Conservation (phyloP, 2,329 filamentous ascomycete genomes). For the Ophiosphaerella herpotricha region DNA sequence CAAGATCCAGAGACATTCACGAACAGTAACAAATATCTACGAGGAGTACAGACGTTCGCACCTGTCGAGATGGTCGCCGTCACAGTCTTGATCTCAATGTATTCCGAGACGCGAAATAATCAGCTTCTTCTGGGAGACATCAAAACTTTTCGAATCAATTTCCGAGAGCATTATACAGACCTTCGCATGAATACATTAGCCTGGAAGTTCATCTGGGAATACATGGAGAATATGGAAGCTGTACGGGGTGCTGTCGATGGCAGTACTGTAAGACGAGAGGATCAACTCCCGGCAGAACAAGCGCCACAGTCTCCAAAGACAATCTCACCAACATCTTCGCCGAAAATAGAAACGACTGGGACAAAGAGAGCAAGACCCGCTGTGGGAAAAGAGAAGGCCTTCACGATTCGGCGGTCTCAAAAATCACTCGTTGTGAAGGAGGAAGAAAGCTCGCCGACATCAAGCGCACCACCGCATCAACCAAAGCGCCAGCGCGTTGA, state of each 20-base stretch:
- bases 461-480: background rate
- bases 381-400: constrained; percentile 5
- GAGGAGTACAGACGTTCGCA: constrained; percentile 39
- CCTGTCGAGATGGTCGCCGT: constrained; percentile 45
- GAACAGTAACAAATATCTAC: constrained; percentile 29
- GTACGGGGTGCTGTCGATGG: constrained; percentile 32
- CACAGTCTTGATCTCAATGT: constrained; percentile 39
- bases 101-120: constrained; percentile 33
- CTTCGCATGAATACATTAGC: constrained; percentile 28
- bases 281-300: background rate
- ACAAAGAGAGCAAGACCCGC: constrained; percentile 7
- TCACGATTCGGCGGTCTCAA: constrained; percentile 8
- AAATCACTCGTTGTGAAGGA: constrained; percentile 2
- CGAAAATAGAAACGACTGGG: background rate
- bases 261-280: constrained; percentile 18
- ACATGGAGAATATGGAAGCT: constrained; percentile 31
- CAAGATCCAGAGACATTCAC: constrained; percentile 35
- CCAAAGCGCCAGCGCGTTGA: constrained; percentile 24
- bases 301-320: background rate
- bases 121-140: constrained; percentile 38
- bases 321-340: background rate
- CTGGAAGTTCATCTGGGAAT: constrained; percentile 42
- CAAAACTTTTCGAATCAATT: constrained; percentile 21
- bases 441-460: background rate
- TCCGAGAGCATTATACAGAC: constrained; percentile 37